Conservation (phyloP, 805 yeast genomes). For the Saturnispora mendoncae region DNA sequence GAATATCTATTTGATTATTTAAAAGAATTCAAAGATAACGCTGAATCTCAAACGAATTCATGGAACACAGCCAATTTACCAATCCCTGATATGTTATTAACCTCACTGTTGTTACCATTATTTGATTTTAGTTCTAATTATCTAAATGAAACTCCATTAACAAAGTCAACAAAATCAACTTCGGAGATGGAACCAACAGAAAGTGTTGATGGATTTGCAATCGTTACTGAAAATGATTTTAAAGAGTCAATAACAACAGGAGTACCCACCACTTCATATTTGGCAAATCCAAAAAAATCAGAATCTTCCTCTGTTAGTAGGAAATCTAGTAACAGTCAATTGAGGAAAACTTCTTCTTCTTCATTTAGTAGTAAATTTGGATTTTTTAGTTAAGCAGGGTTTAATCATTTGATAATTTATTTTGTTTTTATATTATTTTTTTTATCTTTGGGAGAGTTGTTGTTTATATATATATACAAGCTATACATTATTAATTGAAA, state of each 20-base stretch:
- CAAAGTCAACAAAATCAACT: neutral
- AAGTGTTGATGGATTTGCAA: slow-evolving; percentile 34
- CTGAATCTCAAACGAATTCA: neutral
- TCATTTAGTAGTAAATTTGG: slow-evolving; percentile 10
- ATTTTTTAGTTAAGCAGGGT: too few relatives aligned
- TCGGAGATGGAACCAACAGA: slow-evolving; percentile 2
- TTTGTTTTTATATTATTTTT: neutral
- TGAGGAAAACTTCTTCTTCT: slow-evolving; percentile 2
- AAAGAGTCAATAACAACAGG: too few relatives aligned
- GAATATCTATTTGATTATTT: slow-evolving; percentile 1
- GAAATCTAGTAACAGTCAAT: neutral
- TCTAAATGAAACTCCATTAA: neutral
- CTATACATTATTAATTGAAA: neutral
- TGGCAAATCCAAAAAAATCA: neutral
- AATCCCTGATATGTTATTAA: slow-evolving; percentile 10
- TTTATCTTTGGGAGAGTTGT: neutral
- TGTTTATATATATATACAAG: slow-evolving; percentile 3
- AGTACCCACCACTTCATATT: neutral
- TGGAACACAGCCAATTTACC: neutral
- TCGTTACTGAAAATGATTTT: slow-evolving; percentile 32
- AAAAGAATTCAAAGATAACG: neutral
- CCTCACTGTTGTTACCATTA: slow-evolving; percentile 9
- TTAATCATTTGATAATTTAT: neutral
- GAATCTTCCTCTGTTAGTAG: neutral
- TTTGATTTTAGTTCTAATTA: slow-evolving; percentile 1